Percentiles rank a stretch among this genome's conserved stretches.
Conservation (phyloP, 2,329 filamentous ascomycete species). For the Apiospora pterosperma region DNA sequence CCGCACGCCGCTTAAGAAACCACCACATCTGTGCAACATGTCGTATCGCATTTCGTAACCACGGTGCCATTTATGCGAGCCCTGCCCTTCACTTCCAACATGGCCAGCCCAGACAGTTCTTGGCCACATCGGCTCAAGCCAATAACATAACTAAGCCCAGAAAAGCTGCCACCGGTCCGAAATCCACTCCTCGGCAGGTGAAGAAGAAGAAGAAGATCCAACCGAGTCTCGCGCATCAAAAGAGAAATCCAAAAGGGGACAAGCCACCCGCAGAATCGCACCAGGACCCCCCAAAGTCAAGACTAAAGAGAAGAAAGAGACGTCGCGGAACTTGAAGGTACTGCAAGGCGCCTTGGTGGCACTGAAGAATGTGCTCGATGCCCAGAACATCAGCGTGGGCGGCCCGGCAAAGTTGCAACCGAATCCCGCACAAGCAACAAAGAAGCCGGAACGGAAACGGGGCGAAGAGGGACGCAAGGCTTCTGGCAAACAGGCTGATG, state of each 20-base stretch:
- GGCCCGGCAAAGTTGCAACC: conserved; percentile 3
- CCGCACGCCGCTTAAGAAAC: conserved; percentile 22
- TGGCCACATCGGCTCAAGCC: conserved; percentile 11
- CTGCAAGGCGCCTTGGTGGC: conserved; percentile 34
- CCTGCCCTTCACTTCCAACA: neutral
- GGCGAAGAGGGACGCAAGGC: neutral
- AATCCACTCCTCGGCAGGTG: conserved; percentile 13
- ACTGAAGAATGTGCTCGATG: conserved; percentile 33
- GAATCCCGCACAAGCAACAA: conserved; percentile 13
- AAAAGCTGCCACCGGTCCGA: neutral
- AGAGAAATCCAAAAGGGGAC: conserved; percentile 4
- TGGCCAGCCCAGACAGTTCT: neutral
- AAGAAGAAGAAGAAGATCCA: conserved; percentile 14
- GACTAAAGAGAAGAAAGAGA: conserved; percentile 9
- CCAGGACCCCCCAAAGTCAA: neutral
- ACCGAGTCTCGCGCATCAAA: conserved; percentile 6
- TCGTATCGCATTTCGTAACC: conserved; percentile 11
- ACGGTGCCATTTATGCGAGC: neutral
- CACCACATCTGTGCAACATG: conserved; percentile 26
- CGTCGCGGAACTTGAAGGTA: conserved; percentile 25
- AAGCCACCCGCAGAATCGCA: conserved; percentile 17
- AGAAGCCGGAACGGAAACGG: neutral
- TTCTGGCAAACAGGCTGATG: neutral
- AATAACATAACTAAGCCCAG: neutral
- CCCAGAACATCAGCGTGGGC: conserved; percentile 25